Percentiles rank a stretch among this genome's conserved stretches.
These are phyloP conservation scores for Quercus engelmannii DNA, from an alignment of 306 rosid genomes.

Conservation along the genomic window DNA sequence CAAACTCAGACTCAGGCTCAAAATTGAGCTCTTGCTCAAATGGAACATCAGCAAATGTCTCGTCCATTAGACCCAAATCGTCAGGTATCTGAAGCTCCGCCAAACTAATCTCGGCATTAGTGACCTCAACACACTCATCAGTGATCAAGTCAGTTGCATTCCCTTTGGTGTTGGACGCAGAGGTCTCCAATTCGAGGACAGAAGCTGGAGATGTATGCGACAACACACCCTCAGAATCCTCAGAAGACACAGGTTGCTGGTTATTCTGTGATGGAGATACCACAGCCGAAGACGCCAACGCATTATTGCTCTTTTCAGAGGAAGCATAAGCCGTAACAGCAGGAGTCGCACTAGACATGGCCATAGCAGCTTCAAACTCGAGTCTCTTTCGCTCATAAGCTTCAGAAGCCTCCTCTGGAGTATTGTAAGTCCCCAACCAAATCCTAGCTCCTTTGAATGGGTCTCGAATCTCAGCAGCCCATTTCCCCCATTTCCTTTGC, in stretches of 20 bases:
- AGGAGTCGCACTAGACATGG: slow-evolving; percentile 20
- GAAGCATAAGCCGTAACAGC: slow-evolving; percentile 5
- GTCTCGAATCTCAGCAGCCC: slow-evolving; percentile 96
- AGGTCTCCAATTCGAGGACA: slow-evolving; percentile 54
- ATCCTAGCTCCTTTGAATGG: slow-evolving; percentile 47
- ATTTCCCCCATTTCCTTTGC: slow-evolving; percentile 79
- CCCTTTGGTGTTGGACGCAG: slow-evolving; percentile 24
- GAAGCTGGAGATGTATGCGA: slow-evolving; percentile 59
- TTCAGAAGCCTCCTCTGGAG: slow-evolving; percentile 68
- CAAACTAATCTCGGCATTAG: slow-evolving; percentile 9
- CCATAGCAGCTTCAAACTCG: slow-evolving; percentile 41
- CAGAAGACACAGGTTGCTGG: slow-evolving; percentile 18
- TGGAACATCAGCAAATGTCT: slow-evolving; percentile 13
- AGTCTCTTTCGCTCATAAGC: slow-evolving; percentile 60
- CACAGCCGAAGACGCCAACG: not conserved
- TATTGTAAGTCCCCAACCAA: slow-evolving; percentile 81
- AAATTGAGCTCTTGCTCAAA: slow-evolving; percentile 21
- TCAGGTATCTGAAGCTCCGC: slow-evolving; percentile 39
- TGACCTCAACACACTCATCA: slow-evolving; percentile 22
- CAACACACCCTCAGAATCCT: slow-evolving; percentile 32
- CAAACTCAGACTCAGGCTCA: slow-evolving; percentile 38
- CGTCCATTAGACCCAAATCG: slow-evolving; percentile 40
- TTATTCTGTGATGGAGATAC: not conserved
- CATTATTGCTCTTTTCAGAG: slow-evolving; percentile 14
- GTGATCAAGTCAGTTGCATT: slow-evolving; percentile 17